A percentile compares a stretch with the other conserved stretches of the same genome.
phyloP scores from a whole-genome alignment of 352 stramenopile genomes.

The Phytophthora uliginosa region DNA sequence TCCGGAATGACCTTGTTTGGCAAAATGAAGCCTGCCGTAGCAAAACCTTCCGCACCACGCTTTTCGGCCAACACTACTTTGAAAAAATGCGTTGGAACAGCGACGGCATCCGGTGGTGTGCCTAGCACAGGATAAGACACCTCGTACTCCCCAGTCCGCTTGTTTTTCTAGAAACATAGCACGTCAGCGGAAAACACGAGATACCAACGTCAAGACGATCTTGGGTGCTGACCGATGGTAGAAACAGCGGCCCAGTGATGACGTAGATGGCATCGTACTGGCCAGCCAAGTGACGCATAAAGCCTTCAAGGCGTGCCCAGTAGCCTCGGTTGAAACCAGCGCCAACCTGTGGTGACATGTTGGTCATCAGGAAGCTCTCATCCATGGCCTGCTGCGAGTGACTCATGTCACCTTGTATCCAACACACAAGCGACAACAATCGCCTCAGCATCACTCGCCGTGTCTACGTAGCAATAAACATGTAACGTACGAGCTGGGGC shows the following conservation, averaged over 20 bases:
- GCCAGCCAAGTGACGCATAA: conserved; percentile 84
- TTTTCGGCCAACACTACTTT: conserved; percentile 92
- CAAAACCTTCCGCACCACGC: conserved; percentile 59
- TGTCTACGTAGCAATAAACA: not conserved
- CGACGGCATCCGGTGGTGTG: conserved; percentile 86
- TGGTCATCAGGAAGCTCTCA: conserved; percentile 97
- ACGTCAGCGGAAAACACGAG: not conserved
- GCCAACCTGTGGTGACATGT: conserved; percentile 94
- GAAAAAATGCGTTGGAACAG: conserved; percentile 98
- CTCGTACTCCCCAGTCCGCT: conserved; percentile 68
- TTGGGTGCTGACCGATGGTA: conserved; percentile 73
- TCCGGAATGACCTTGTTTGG: conserved; percentile 90
- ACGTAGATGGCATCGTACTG: conserved; percentile 90
- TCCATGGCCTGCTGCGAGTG: conserved; percentile 86
- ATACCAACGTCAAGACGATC: not conserved
- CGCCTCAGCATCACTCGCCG: not conserved
- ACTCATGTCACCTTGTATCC: conserved; percentile 84
- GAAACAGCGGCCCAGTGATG: conserved; percentile 95
- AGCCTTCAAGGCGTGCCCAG: conserved; percentile 90
- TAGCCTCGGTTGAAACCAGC: conserved; percentile 91
- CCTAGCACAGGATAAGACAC: conserved; percentile 87
- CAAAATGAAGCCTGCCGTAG: conserved; percentile 95
- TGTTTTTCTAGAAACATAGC: conserved; percentile 61
- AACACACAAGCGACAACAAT: not conserved
- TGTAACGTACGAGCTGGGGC: conserved; percentile 79